Evolutionary conservation across 2,329 filamentous ascomycete genomes (phyloP).

Genomic region (Fusarium poae): DNA sequence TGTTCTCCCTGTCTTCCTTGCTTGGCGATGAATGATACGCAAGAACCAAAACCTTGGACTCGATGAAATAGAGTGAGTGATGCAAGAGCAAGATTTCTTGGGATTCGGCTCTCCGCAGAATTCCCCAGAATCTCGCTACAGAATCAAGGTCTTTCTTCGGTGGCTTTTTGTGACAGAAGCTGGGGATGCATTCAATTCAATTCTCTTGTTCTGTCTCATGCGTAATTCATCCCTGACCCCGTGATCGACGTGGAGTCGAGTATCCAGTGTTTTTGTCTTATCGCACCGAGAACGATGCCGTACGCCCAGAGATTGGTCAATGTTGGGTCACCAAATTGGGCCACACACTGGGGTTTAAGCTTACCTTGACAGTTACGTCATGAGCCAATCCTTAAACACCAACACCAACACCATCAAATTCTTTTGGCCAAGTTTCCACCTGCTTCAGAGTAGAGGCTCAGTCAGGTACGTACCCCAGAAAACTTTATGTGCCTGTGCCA

Average conservation of each 20-base stretch:
- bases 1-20: constrained; percentile 17
- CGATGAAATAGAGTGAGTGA: not conserved
- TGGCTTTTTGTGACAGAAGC: constrained; percentile 1
- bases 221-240: constrained; percentile 13
- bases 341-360: constrained; percentile 43
- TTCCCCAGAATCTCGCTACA: constrained; percentile 34
- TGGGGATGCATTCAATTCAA: not conserved
- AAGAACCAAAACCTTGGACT: not conserved
- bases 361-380: constrained; percentile 48
- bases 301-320: constrained; percentile 24
- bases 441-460: not conserved
- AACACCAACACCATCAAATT: constrained; percentile 13
- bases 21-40: constrained; percentile 31
- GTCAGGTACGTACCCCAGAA: constrained; percentile 32
- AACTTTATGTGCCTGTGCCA: constrained; percentile 14
- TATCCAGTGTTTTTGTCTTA: constrained; percentile 6
- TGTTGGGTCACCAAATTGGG: constrained; percentile 5
- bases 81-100: not conserved
- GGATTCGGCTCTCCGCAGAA: constrained; percentile 18
- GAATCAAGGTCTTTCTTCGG: constrained; percentile 27
- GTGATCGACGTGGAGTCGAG: constrained; percentile 32
- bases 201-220: constrained; percentile 1
- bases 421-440: constrained; percentile 21
- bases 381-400: constrained; percentile 22
- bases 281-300: constrained; percentile 46